Conservation (phyloP, 129 eudicot species). For the Pittosporum tobira region DNA sequence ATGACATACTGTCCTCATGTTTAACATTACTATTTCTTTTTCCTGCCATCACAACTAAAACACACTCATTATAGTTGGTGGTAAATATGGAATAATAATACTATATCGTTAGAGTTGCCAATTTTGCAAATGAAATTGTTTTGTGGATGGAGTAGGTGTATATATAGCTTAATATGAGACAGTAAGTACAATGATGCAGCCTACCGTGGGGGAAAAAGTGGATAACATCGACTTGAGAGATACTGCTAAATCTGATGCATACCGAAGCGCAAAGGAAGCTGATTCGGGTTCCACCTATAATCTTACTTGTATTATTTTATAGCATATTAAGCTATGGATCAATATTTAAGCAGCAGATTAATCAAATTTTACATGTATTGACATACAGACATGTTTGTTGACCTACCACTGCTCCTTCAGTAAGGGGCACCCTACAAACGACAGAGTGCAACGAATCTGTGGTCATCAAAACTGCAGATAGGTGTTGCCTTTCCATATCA, state of each 20-base stretch:
- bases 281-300: constrained; percentile 45
- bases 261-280: constrained; percentile 26
- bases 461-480: constrained; percentile 32
- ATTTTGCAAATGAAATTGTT: no score
- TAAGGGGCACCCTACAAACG: constrained; percentile 52
- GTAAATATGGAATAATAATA: no score
- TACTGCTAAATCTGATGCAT: constrained; percentile 48
- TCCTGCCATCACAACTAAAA: no score
- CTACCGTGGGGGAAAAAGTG: constrained; percentile 35
- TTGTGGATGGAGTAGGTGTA: no score
- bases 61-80: no score
- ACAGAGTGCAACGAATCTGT: constrained; percentile 42
- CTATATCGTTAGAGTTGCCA: no score
- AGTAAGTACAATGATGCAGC: neutral
- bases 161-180: no score
- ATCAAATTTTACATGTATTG: neutral
- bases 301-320: neutral
- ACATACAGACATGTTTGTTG: no score
- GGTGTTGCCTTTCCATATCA: constrained; percentile 45
- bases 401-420: constrained; percentile 63
- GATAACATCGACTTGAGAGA: constrained; percentile 24
- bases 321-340: neutral
- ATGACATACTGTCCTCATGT: no score
- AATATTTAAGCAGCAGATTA: no score
- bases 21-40: no score